Evolutionary conservation across 75 land plant species (phyloP), one percentile per base, ranked within the genome.

Genomic region (Ceratopteris richardii): DNA sequence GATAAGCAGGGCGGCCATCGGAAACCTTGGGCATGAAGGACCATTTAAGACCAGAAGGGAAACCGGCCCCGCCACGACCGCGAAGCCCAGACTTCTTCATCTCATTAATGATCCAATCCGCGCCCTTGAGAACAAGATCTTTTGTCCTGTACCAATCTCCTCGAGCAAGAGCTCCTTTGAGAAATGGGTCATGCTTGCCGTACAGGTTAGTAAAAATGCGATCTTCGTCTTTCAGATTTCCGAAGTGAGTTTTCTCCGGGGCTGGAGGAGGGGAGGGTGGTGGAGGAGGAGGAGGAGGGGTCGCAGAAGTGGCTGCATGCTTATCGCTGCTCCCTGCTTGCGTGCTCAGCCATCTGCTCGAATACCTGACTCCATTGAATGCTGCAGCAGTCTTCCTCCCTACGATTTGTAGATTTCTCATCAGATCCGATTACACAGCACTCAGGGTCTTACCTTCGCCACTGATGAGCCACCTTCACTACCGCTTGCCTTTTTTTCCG

Each of bases 11-110:
- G 21, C 96, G 80, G 5, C 96, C 91, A 70, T 90, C 96, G 31
- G 91, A 86, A 22, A 78, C 87, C 58, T 90, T 90, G 10, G 96
- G 91, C 96, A 90, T 90, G 68, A 90, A 90, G 0, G 91, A 90
- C 96, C 96, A 90, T 66, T 90, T 90, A 29, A 90, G 75, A 2
- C 96, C 96, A 18, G 96, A 90, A 23, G 96, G 92, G 60, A 90
- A 90, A 1, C 96, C 91, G 22, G 96, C 91, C 57, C 96, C 96
- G 54, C 91, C 96, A 59, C 96, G 81, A 0, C 96, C 91, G 13
- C 96, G 73, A 39, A 90, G 74, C 5, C 96, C 96, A 31, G 91
- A 86, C 44, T 90, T 86, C 77, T 90, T 86, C 74, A 86, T 77
- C 61, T 90, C 96, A 58, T 86, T 90, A 22, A 90, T 82, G 62